phyloP scores from a whole-genome alignment of 352 stramenopile species.

The Globisporangium nodosum region DNA sequence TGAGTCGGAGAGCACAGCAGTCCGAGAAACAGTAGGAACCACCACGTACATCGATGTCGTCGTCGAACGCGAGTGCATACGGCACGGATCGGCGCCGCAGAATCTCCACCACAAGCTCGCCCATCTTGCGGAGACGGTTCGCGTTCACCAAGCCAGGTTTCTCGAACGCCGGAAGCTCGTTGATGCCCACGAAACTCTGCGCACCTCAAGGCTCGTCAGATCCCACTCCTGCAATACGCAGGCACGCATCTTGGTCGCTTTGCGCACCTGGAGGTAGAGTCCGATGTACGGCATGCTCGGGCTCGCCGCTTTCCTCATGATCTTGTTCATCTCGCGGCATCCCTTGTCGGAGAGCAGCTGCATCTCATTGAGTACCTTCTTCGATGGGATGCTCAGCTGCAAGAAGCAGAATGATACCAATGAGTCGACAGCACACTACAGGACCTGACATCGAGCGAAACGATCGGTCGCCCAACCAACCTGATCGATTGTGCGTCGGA shows the following conservation, averaged over 20 bases:
- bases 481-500: slow-evolving; percentile 67
- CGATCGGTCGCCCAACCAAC: slow-evolving; percentile 26
- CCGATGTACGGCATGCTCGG: slow-evolving; percentile 86
- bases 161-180: slow-evolving; percentile 71
- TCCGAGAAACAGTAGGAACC: background rate
- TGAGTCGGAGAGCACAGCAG: background rate
- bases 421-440: background rate
- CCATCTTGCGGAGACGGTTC: slow-evolving; percentile 66
- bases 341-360: slow-evolving; percentile 75
- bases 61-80: slow-evolving; percentile 57
- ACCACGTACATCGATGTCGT: slow-evolving; percentile 53
- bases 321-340: slow-evolving; percentile 78
- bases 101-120: slow-evolving; percentile 73
- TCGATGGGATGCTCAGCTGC: slow-evolving; percentile 51
- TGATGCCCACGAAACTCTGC: slow-evolving; percentile 73
- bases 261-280: slow-evolving; percentile 71
- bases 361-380: slow-evolving; percentile 76
- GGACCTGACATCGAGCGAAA: background rate
- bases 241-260: background rate
- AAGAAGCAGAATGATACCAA: slow-evolving; percentile 3
- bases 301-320: slow-evolving; percentile 70
- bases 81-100: slow-evolving; percentile 62
- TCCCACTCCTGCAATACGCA: background rate
- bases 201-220: background rate
- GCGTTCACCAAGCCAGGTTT: slow-evolving; percentile 61